Evolutionary conservation across 2,329 filamentous ascomycete species (phyloP).

Genomic region (Fusarium paranaense): DNA sequence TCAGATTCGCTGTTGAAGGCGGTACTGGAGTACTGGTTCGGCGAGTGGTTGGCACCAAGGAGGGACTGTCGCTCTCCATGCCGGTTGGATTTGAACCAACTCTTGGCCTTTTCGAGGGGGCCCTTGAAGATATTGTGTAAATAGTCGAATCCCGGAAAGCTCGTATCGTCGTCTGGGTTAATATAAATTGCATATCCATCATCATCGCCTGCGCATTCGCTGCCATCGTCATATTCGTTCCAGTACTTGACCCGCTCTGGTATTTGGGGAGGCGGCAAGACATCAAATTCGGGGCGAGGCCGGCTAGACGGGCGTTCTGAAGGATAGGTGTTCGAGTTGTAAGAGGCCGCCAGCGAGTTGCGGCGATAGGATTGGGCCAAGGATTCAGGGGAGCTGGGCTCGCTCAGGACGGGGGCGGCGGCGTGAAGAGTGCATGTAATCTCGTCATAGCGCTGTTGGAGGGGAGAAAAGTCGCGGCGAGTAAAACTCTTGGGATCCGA

Average conservation of each 20-base stretch:
- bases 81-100: constrained; percentile 58
- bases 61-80: constrained; percentile 46
- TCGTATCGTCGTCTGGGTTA: constrained; percentile 71
- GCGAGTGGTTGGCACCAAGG: constrained; percentile 41
- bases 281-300: constrained; percentile 45
- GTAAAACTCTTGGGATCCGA: constrained; percentile 78
- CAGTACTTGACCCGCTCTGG: constrained; percentile 69
- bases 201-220: constrained; percentile 71
- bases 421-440: constrained; percentile 60
- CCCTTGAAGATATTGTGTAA: constrained; percentile 64
- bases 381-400: constrained; percentile 54
- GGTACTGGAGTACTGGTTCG: constrained; percentile 47
- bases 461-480: constrained; percentile 69
- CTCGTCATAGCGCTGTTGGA: constrained; percentile 64
- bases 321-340: constrained; percentile 1
- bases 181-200: constrained; percentile 78
- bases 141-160: constrained; percentile 73
- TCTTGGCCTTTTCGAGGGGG: constrained; percentile 63
- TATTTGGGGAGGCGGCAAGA: constrained; percentile 46
- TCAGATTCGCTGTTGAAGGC: constrained; percentile 53
- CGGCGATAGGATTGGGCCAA: constrained; percentile 27
- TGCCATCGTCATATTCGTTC: constrained; percentile 89
- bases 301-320: constrained; percentile 45
- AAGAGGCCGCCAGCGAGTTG: constrained; percentile 21
- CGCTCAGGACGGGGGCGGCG: constrained; percentile 55